Base-by-base conservation (phyloP, 1,139 yeast genomes). In the Yamadazyma kanchanaburiensis region DNA sequence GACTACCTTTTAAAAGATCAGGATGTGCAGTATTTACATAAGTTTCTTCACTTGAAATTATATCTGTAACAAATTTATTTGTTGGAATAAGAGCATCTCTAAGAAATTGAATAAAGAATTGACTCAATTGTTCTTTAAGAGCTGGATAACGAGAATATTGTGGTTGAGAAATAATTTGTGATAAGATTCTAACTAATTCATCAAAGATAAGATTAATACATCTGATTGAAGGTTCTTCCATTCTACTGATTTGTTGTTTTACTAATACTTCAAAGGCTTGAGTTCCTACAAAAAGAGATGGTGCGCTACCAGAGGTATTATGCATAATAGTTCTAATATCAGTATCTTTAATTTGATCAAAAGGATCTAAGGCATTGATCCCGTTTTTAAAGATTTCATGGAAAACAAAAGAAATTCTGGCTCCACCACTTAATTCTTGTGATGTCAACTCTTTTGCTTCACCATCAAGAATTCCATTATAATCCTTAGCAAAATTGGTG, bases 1-100 rank as follows among this genome's bases (percentile, higher is more conserved):
- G 94, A 24, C 94, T 80, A 25, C 98, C 98, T 55, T 86, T 89
- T 48, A 91, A 72, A 51, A 91, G 75, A 56, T 91, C 98, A 3
- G 98, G 98, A 55, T 91, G 98, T 3, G 96, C 97, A 12, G 98
- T 91, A 58, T 91, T 91, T 43, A 91, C 88, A 60, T 91, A 91
- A 4, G 95, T 84, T 51, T 88, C 94, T 60, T 91, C 98, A 40
- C 95, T 67, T 40, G 61, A 66, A 44, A 91, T 88, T 35, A 91
- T 71, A 56, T 91, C 97, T 16, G 70, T 59, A 24, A 89, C 95
- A 51, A 91, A 85, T 32, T 75, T 74, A 55, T 82, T 87, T 16
- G 98, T 87, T 35, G 98, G 97, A 19, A 76, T 55, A 48, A 87
- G 74, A 19, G 86, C 82, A 33, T 78, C 83, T 57, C 94, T 80